Conservation (phyloP, 2,329 filamentous ascomycete genomes). For the Fusarium ramigenum region DNA sequence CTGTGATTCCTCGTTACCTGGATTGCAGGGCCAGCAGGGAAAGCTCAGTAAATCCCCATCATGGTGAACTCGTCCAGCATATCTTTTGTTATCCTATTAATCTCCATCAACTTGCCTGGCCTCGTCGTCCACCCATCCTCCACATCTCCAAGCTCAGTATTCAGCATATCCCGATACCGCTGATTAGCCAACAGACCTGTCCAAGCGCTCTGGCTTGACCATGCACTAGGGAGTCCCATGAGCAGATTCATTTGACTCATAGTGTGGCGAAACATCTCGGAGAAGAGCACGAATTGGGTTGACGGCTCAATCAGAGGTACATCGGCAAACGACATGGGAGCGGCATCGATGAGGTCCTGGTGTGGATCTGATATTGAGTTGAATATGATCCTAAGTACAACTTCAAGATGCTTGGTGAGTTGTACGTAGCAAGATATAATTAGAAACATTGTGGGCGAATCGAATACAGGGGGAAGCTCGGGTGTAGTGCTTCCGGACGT, state of each 20-base stretch:
- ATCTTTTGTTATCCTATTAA: conserved; percentile 28
- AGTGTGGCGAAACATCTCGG: conserved; percentile 40
- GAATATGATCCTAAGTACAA: conserved; percentile 33
- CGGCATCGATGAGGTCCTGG: conserved; percentile 23
- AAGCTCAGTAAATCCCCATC: conserved; percentile 33
- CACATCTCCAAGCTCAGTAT: conserved; percentile 39
- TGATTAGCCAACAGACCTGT: conserved; percentile 36
- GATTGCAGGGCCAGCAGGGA: neutral
- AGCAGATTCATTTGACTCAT: conserved; percentile 41
- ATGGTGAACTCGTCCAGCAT: conserved; percentile 37
- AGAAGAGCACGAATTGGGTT: conserved; percentile 43
- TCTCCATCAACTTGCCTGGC: conserved; percentile 32
- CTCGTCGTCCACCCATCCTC: conserved; percentile 37
- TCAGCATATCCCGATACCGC: conserved; percentile 38
- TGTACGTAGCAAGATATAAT: conserved; percentile 46
- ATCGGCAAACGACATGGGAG: conserved; percentile 38
- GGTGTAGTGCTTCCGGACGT: neutral
- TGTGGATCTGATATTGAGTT: conserved; percentile 21
- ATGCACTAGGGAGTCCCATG: conserved; percentile 39
- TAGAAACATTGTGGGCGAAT: conserved; percentile 42
- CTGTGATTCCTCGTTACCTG: neutral
- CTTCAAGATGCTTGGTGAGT: conserved; percentile 40
- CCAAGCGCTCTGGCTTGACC: conserved; percentile 39
- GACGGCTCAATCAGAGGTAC: conserved; percentile 39
- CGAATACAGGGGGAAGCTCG: conserved; percentile 25